Evolutionary conservation across 164 flowering plant genomes (phyloP).

Genomic region (Akebia trifoliata): DNA sequence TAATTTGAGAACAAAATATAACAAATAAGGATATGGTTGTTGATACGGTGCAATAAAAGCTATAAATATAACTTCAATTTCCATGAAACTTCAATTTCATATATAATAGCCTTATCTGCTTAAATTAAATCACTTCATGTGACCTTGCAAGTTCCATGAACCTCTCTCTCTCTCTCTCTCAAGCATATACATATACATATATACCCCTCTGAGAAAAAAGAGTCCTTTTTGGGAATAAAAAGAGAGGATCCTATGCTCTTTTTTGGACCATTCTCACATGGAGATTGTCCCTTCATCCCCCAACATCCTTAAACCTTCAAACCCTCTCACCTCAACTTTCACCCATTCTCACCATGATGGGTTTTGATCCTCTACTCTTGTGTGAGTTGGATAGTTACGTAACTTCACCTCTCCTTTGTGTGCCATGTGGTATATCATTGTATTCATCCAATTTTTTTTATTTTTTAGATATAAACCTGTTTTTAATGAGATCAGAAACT

Average conservation of each 20-base stretch:
- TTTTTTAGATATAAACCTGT: too few species aligned
- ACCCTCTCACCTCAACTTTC: neutral
- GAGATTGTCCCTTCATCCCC: constrained; percentile 13
- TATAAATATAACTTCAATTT: constrained; percentile 2
- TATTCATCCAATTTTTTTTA: too few species aligned
- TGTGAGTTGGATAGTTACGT: neutral
- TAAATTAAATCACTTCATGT: constrained; percentile 10
- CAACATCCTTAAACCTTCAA: constrained; percentile 14
- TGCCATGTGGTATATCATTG: neutral
- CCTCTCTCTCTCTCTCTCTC: constrained; percentile 5
- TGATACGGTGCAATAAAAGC: constrained; percentile 4
- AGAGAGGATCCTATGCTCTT: constrained; percentile 16
- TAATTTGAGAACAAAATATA: neutral
- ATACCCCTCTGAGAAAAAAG: neutral
- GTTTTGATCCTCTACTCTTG: neutral
- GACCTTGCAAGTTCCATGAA: constrained; percentile 14
- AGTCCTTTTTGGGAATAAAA: neutral
- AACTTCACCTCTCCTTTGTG: neutral
- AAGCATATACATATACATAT: neutral
- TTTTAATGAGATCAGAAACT: too few species aligned
- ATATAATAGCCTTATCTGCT: neutral
- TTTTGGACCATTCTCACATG: constrained; percentile 12
- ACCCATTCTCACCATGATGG: constrained; percentile 2
- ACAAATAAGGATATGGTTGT: constrained; percentile 6
- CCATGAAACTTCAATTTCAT: neutral